phyloP scores from a whole-genome alignment of 1,139 yeast species.

The Kodamaea plutei region DNA sequence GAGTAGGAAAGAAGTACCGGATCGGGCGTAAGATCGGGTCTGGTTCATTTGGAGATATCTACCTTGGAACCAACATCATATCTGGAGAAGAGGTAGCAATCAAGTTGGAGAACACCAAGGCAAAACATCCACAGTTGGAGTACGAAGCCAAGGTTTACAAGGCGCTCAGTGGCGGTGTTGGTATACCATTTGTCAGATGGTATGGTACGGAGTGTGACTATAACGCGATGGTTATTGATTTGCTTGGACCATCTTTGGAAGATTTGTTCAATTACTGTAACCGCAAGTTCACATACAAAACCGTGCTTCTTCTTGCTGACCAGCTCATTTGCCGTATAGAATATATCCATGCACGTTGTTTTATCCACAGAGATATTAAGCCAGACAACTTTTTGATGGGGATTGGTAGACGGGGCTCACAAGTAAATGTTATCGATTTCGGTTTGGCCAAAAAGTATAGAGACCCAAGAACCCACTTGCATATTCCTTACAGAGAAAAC shows the following conservation, averaged over 20 bases:
- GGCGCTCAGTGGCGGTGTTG: constrained; percentile 94
- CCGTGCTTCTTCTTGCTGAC: constrained; percentile 88
- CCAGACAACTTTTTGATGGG: constrained; percentile 98
- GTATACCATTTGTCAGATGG: constrained; percentile 96
- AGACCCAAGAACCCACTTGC: constrained; percentile 93
- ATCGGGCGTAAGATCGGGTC: constrained; percentile 96
- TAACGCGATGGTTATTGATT: constrained; percentile 94
- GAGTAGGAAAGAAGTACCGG: constrained; percentile 93
- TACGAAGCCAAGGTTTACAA: constrained; percentile 95
- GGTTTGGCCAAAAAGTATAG: constrained; percentile 95
- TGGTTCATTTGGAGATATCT: constrained; percentile 97
- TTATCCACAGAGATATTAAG: constrained; percentile 87
- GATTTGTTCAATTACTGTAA: constrained; percentile 95
- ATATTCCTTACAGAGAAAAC: constrained; percentile 94
- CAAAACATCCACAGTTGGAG: constrained; percentile 95
- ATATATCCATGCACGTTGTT: constrained; percentile 91
- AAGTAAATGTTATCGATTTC: constrained; percentile 93
- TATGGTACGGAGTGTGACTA: constrained; percentile 96
- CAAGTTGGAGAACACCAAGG: constrained; percentile 83
- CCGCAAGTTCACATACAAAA: constrained; percentile 87
- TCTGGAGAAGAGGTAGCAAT: constrained; percentile 98
- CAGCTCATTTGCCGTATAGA: constrained; percentile 93
- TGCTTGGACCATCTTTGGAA: constrained; percentile 92
- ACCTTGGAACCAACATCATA: constrained; percentile 86
- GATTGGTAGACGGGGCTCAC: constrained; percentile 90